These are phyloP conservation scores for Paecilomyces sp. DNA, from an alignment of 2,329 filamentous ascomycete species.

Conservation along the genomic window DNA sequence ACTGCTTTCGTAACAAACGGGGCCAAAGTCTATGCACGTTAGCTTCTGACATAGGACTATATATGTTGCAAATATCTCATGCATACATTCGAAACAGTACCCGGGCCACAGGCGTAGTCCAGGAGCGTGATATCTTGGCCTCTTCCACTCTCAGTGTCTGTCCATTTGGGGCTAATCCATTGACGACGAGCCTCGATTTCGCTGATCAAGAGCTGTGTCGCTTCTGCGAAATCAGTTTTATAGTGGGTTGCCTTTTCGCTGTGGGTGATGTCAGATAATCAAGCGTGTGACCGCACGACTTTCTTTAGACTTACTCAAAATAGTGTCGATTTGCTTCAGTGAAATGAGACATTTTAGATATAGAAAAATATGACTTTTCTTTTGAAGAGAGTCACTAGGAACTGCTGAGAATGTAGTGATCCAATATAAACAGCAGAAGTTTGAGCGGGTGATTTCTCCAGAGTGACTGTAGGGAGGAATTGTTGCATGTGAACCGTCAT, in stretches of 20 bases:
- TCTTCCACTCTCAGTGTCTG: constrained; percentile 20
- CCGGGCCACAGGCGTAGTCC: constrained; percentile 72
- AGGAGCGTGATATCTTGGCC: constrained; percentile 46
- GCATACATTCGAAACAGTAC: constrained; percentile 56
- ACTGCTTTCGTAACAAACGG: constrained; percentile 57
- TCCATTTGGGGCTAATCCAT: constrained; percentile 57
- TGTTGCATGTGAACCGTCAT: neutral
- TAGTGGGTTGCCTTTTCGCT: constrained; percentile 51
- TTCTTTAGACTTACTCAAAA: constrained; percentile 30
- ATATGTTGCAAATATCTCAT: neutral
- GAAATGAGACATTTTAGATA: constrained; percentile 23
- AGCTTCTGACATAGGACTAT: neutral
- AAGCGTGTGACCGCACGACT: neutral
- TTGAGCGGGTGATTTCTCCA: neutral
- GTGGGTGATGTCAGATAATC: neutral
- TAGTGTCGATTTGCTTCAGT: constrained; percentile 31
- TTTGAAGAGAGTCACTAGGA: neutral
- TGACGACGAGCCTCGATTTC: constrained; percentile 47
- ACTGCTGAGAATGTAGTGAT: neutral
- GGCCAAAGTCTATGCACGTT: constrained; percentile 45
- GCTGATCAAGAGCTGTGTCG: constrained; percentile 47
- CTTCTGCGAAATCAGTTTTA: constrained; percentile 50
- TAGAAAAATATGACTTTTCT: neutral
- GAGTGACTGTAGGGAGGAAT: neutral
- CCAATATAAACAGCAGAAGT: neutral